These are phyloP conservation scores for Symbiodinium pilosum DNA, from an alignment of 73 alveolate genomes.

Conservation along the genomic window DNA sequence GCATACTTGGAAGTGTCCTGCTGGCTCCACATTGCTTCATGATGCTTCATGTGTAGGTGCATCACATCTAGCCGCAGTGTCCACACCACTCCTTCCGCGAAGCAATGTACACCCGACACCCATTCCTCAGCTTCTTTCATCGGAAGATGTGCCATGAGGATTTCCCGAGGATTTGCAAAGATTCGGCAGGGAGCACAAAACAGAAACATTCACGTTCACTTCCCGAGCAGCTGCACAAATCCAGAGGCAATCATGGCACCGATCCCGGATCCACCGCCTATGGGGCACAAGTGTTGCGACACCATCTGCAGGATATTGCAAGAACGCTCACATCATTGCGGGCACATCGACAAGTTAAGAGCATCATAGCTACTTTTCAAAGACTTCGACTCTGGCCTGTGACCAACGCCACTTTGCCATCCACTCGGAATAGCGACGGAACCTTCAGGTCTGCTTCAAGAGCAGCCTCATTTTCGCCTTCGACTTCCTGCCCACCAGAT, in stretches of 20 bases:
- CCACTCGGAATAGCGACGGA: slow-evolving; percentile 36
- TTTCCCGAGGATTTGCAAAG: no score
- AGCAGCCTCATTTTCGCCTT: slow-evolving; percentile 68
- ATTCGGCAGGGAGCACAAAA: no score
- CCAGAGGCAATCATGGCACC: slow-evolving; percentile 94
- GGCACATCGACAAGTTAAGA: background rate
- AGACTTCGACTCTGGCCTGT: background rate
- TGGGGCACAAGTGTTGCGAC: no score
- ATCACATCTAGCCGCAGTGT: background rate
- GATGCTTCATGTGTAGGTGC: background rate
- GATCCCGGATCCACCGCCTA: slow-evolving; percentile 85
- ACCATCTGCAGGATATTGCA: no score
- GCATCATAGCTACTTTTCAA: no score
- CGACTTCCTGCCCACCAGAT: slow-evolving; percentile 75
- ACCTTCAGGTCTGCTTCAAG: slow-evolving; percentile 49
- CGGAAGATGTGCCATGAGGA: no score
- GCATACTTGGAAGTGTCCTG: slow-evolving; percentile 84
- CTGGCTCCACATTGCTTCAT: background rate
- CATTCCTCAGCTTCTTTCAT: slow-evolving; percentile 17
- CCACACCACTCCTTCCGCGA: slow-evolving; percentile 6
- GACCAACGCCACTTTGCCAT: slow-evolving; percentile 69
- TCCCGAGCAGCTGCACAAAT: slow-evolving; percentile 53
- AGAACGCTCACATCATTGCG: no score
- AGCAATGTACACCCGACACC: slow-evolving; percentile 74
- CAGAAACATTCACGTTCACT: no score